Conservation (phyloP, 768 basidiomycete species). For the Termitomyces sp. region DNA sequence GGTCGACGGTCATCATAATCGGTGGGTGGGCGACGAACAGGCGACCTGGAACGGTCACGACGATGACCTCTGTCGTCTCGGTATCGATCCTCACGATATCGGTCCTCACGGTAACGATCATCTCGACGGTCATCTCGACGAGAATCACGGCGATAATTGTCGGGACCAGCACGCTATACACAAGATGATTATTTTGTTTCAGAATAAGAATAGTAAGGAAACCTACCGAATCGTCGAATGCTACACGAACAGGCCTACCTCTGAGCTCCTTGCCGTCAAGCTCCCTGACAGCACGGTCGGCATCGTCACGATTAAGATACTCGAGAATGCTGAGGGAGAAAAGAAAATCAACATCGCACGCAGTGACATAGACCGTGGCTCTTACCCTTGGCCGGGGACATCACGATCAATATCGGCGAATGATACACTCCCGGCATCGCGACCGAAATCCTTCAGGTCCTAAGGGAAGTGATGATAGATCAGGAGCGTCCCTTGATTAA, state of each 20-base stretch:
- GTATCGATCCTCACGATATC: slow-evolving; percentile 55
- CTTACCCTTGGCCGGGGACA: slow-evolving; percentile 80
- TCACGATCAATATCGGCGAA: slow-evolving; percentile 95
- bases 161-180: slow-evolving; percentile 54
- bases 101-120: slow-evolving; percentile 47
- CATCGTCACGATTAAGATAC: slow-evolving; percentile 83
- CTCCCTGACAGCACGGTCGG: slow-evolving; percentile 87
- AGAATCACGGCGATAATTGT: slow-evolving; percentile 75
- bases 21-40: slow-evolving; percentile 52
- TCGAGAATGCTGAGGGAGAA: slow-evolving; percentile 67
- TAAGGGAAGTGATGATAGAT: slow-evolving; percentile 45
- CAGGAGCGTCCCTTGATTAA: slow-evolving; percentile 33
- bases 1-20: slow-evolving; percentile 72
- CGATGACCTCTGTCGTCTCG: slow-evolving; percentile 51
- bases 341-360: neutral
- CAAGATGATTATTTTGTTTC: slow-evolving; percentile 1
- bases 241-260: slow-evolving; percentile 72
- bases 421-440: slow-evolving; percentile 87
- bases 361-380: neutral
- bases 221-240: slow-evolving; percentile 55
- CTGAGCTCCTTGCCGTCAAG: slow-evolving; percentile 86
- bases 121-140: slow-evolving; percentile 67
- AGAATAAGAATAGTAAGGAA: neutral
- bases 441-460: slow-evolving; percentile 98
- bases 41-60: slow-evolving; percentile 81